Evolutionary conservation across 495 filamentous ascomycete species (phyloP), one percentile per base, ranked within the genome.

Genomic region (Xylaria sp.): DNA sequence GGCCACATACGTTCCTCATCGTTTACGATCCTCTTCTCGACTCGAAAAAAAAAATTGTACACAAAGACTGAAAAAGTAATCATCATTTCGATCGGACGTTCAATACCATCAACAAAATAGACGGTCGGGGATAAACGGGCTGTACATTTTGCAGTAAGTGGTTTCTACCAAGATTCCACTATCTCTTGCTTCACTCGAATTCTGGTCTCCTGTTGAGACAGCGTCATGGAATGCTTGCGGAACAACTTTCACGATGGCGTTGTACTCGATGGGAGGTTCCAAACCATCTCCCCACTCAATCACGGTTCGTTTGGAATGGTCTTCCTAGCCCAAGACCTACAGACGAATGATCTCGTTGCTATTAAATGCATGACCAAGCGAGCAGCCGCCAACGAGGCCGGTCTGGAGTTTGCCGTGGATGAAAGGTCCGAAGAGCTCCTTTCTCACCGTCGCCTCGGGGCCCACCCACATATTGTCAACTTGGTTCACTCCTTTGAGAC

Each of bases 301-400:
- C 93, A 98, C 87, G 96, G 96, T 75, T 99, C 96, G 31, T 99
- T 98, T 78, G 96, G 96, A 73, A 94, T 97, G 92, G 96, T 99
- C 73, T 97, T 97, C 82, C 89, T 94, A 81, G 97, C 96, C 65
- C 91, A 85, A 75, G 95, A 99, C 81, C 86, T 85, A 69, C 74
- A 82, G 73, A 97, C 91, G 69, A 87, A 89, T 71, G 84, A 95
- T 68, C 85, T 89, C 67, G 96, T 99, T 69, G 96, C 96, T 63
- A 90, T 99, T 86, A 99, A 99, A 78, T 97, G 95, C 77, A 80
- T 98, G 78, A 91, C 93, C 73, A 98, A 98, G 86, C 86, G 88
- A 64, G 82, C 89, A 14, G 84, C 86, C 33, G 86, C 87, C 67
- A 76, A 80, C 70, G 86, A 86, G 46, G 81, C 83, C 44, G 81